Evolutionary conservation across 495 filamentous ascomycete species (phyloP).

Genomic region (Podospora pseudopauciseta): DNA sequence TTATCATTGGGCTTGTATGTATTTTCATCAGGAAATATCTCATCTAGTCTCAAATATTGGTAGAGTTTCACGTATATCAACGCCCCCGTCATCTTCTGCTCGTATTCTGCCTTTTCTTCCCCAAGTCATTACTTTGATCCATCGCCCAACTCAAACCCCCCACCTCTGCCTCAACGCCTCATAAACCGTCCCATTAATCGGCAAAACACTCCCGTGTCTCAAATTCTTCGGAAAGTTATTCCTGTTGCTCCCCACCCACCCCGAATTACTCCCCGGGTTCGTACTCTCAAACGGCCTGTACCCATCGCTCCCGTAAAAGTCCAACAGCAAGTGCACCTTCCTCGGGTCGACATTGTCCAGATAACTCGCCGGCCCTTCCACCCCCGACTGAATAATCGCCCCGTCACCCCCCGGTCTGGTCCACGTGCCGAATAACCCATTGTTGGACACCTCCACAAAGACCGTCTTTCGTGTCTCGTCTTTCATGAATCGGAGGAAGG

Average conservation of each 20-base stretch:
- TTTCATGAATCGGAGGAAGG: constrained; percentile 51
- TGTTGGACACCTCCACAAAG: constrained; percentile 45
- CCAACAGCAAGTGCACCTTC: constrained; percentile 47
- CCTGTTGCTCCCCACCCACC: constrained; percentile 42
- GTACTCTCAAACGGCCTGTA: constrained; percentile 48
- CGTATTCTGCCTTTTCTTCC: too few relatives aligned
- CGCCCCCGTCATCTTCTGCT: not conserved
- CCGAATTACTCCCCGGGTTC: constrained; percentile 38
- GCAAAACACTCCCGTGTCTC: constrained; percentile 49
- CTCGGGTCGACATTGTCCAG: constrained; percentile 42
- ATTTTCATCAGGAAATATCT: too few relatives aligned
- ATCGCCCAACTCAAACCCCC: constrained; percentile 14
- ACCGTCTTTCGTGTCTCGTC: constrained; percentile 51
- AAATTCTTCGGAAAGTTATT: constrained; percentile 42
- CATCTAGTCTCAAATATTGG: too few relatives aligned
- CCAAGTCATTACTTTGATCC: too few relatives aligned
- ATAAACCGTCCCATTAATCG: constrained; percentile 41
- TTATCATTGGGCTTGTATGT: too few relatives aligned
- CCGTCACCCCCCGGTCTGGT: constrained; percentile 41
- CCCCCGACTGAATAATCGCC: constrained; percentile 41
- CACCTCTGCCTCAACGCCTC: constrained; percentile 40
- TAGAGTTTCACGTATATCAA: not conserved
- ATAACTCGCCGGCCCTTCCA: constrained; percentile 50
- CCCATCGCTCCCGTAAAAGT: constrained; percentile 51
- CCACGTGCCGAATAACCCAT: constrained; percentile 51